phyloP scores from a whole-genome alignment of 768 basidiomycete species.

The Baorangia bicolor region DNA sequence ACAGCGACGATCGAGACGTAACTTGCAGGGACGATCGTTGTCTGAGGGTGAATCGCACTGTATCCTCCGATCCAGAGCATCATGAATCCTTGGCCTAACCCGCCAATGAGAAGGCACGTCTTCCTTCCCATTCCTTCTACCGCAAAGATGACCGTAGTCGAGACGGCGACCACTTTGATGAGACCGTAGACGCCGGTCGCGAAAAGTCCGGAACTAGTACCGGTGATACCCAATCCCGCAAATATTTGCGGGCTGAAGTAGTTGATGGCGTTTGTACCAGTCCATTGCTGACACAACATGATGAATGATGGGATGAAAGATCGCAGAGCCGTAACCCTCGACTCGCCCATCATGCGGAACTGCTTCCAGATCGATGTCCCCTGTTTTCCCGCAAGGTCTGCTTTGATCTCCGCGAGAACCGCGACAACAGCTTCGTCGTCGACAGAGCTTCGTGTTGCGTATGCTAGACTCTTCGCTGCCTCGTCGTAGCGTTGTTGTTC shows the following conservation, averaged over 20 bases:
- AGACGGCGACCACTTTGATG: constrained; percentile 44
- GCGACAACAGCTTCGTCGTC: constrained; percentile 36
- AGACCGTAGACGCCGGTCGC: constrained; percentile 47
- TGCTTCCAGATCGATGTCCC: constrained; percentile 36
- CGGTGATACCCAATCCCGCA: constrained; percentile 44
- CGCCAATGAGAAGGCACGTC: constrained; percentile 47
- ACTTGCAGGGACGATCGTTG: constrained; percentile 30
- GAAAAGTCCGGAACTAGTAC: constrained; percentile 43
- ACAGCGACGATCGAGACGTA: constrained; percentile 40
- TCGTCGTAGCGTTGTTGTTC: constrained; percentile 43
- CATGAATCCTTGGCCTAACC: constrained; percentile 43
- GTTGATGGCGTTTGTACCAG: constrained; percentile 55
- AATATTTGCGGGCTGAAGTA: constrained; percentile 56
- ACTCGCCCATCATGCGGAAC: constrained; percentile 44
- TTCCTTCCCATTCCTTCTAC: constrained; percentile 51
- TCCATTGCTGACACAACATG: constrained; percentile 51
- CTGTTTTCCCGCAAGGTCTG: constrained; percentile 46
- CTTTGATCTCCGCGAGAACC: constrained; percentile 47
- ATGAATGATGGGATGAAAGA: constrained; percentile 46
- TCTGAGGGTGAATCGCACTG: constrained; percentile 30
- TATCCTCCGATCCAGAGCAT: constrained; percentile 42
- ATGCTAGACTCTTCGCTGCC: constrained; percentile 42
- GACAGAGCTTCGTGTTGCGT: constrained; percentile 28
- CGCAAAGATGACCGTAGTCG: constrained; percentile 41
- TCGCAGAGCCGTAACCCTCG: constrained; percentile 40